Evolutionary conservation across 1,284 basidiomycete species (phyloP).

Genomic region (Pseudozyma flocculosa): DNA sequence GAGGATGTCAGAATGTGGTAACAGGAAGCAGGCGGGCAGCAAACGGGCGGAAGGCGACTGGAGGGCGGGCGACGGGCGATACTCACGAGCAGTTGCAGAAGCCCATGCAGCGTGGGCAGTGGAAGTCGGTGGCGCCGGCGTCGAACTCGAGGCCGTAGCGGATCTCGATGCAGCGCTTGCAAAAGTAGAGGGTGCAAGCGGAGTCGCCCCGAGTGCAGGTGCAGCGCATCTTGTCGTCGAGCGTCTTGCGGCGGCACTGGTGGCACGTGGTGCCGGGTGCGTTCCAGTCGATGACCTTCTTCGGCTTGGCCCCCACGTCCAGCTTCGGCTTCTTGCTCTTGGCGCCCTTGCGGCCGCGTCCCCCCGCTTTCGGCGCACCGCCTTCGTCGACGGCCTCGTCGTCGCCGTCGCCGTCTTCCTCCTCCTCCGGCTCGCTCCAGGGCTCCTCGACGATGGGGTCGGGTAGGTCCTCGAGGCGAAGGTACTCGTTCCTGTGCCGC

Average conservation of each 20-base stretch:
- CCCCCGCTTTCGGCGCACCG: too few relatives aligned
- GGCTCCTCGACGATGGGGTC: constrained; percentile 16
- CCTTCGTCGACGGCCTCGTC: constrained; percentile 2
- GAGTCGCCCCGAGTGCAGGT: constrained; percentile 5
- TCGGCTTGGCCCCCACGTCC: constrained; percentile 8
- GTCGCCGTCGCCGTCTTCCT: constrained; percentile 5
- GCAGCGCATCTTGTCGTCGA: constrained; percentile 33
- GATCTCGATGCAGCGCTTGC: constrained; percentile 20
- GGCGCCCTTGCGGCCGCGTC: not conserved
- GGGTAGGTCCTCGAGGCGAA: constrained; percentile 25
- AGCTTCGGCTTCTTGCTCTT: constrained; percentile 9
- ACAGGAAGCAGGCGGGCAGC: too few relatives aligned
- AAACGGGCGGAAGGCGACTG: too few relatives aligned
- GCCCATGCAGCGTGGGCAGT: constrained; percentile 30
- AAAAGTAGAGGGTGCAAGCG: constrained; percentile 20
- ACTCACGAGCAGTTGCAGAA: constrained; percentile 31
- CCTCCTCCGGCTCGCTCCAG: constrained; percentile 20
- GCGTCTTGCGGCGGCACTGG: constrained; percentile 32
- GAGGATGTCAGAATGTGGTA: too few relatives aligned
- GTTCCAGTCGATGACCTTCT: constrained; percentile 13
- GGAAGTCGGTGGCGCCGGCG: constrained; percentile 10
- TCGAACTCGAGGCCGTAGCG: constrained; percentile 24
- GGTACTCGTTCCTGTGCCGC: constrained; percentile 23
- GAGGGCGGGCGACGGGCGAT: too few relatives aligned
- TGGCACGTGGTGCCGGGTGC: constrained; percentile 28